Evolutionary conservation across 306 rosid genomes (phyloP).

Genomic region (Malus sylvestris): DNA sequence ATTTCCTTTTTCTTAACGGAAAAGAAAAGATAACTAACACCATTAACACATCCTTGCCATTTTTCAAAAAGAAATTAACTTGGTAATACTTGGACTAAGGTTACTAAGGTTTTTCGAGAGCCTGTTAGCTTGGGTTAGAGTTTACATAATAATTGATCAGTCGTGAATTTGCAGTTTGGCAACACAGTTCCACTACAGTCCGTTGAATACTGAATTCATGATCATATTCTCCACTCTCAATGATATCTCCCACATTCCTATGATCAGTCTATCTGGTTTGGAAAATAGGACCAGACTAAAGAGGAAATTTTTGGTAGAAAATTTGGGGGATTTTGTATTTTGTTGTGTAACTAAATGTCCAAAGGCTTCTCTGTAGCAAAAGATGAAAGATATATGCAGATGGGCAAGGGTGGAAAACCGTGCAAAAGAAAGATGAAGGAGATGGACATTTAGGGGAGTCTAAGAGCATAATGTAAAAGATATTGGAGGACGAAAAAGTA

Average conservation of each 20-base stretch:
- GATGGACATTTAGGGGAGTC: constrained; percentile 46
- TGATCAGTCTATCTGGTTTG: no score
- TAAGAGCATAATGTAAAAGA: constrained; percentile 52
- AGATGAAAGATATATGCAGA: not conserved
- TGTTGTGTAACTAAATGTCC: not conserved
- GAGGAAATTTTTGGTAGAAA: not conserved
- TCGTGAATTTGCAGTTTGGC: no score
- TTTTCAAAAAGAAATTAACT: not conserved
- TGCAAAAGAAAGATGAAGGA: constrained; percentile 20
- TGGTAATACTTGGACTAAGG: not conserved
- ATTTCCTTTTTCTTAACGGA: no score
- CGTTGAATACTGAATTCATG: no score
- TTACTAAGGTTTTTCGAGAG: not conserved
- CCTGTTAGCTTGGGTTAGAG: not conserved
- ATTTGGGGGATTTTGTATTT: not conserved
- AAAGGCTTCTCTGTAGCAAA: not conserved
- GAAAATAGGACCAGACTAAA: no score
- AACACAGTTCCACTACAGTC: no score
- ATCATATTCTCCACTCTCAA: no score
- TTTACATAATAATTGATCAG: not conserved
- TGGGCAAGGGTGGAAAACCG: constrained; percentile 27
- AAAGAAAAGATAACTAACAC: no score
- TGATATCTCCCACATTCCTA: no score
- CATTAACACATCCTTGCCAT: not conserved
- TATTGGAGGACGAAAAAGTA: constrained; percentile 80